These are phyloP conservation scores for Trichophyton equinum DNA, from an alignment of 2,329 filamentous ascomycete genomes.

Conservation along the genomic window DNA sequence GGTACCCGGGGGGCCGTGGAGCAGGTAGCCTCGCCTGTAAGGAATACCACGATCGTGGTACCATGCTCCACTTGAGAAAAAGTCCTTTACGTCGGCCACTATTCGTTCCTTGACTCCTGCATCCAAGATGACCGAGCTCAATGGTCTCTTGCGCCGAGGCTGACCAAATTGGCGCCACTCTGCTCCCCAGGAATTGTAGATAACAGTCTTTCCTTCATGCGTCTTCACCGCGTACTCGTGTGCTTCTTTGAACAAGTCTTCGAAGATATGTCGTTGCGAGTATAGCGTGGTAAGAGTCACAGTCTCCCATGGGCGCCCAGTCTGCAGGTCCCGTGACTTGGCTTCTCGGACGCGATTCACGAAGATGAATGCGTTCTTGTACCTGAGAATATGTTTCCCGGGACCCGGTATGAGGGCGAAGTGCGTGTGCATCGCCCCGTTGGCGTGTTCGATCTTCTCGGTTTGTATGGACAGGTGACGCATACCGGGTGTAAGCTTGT, in stretches of 20 bases:
- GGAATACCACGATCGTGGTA: slow-evolving; percentile 92
- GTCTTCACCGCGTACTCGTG: slow-evolving; percentile 65
- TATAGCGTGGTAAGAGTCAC: slow-evolving; percentile 87
- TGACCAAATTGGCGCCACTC: slow-evolving; percentile 79
- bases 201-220: slow-evolving; percentile 82
- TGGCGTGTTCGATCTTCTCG: slow-evolving; percentile 47
- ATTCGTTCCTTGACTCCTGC: slow-evolving; percentile 71
- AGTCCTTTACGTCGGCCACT: slow-evolving; percentile 69
- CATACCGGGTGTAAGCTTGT: slow-evolving; percentile 46
- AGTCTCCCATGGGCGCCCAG: slow-evolving; percentile 86
- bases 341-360: slow-evolving; percentile 77
- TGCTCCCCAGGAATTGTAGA: slow-evolving; percentile 74
- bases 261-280: slow-evolving; percentile 76
- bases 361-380: slow-evolving; percentile 73
- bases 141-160: slow-evolving; percentile 70
- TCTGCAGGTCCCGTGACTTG: slow-evolving; percentile 64
- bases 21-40: slow-evolving; percentile 75
- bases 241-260: slow-evolving; percentile 78
- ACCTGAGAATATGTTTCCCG: slow-evolving; percentile 75
- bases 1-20: slow-evolving; percentile 80
- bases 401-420: slow-evolving; percentile 88
- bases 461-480: slow-evolving; percentile 55
- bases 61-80: slow-evolving; percentile 68
- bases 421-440: slow-evolving; percentile 59
- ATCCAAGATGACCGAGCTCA: slow-evolving; percentile 79